phyloP scores from a whole-genome alignment of 805 yeast genomes.

The Isabelozyma pseudorhagii region DNA sequence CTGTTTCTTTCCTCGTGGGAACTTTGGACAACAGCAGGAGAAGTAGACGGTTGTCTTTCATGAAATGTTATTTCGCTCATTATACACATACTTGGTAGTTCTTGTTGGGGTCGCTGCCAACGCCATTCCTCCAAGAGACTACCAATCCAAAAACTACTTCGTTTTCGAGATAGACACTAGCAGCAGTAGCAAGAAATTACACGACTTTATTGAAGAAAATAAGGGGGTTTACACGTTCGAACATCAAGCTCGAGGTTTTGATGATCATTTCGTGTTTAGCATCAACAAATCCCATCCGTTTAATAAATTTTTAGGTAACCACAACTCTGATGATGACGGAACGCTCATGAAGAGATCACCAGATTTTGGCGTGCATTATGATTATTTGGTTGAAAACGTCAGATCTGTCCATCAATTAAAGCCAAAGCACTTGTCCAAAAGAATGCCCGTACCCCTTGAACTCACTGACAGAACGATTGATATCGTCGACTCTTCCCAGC shows the following conservation, averaged over 20 bases:
- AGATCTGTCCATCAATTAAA: conserved; percentile 54
- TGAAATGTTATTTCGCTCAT: not conserved
- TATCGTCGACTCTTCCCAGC: conserved; percentile 50
- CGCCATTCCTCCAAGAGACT: conserved; percentile 38
- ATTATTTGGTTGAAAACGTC: conserved; percentile 28
- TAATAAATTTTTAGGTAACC: conserved; percentile 32
- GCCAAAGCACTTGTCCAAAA: conserved; percentile 49
- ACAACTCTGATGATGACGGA: conserved; percentile 22
- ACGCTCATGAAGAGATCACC: conserved; percentile 24
- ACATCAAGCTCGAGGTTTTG: conserved; percentile 59
- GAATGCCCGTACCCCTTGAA: conserved; percentile 51
- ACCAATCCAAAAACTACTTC: conserved; percentile 52
- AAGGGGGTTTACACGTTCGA: conserved; percentile 48
- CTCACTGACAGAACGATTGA: conserved; percentile 5
- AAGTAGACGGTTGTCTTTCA: too few species aligned
- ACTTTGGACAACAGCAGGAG: too few species aligned
- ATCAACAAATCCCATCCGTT: conserved; percentile 36
- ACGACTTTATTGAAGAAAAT: conserved; percentile 34
- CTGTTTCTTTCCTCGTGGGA: too few species aligned
- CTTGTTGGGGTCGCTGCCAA: not conserved
- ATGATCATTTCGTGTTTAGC: conserved; percentile 67
- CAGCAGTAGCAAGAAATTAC: conserved; percentile 18
- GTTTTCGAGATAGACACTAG: conserved; percentile 52
- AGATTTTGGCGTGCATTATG: conserved; percentile 22
- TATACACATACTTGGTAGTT: not conserved